A percentile compares a stretch with the other conserved stretches of the same genome.
Evolutionary conservation across 1,284 basidiomycete species (phyloP).

Genomic region (Cutaneotrichosporon mucoides): DNA sequence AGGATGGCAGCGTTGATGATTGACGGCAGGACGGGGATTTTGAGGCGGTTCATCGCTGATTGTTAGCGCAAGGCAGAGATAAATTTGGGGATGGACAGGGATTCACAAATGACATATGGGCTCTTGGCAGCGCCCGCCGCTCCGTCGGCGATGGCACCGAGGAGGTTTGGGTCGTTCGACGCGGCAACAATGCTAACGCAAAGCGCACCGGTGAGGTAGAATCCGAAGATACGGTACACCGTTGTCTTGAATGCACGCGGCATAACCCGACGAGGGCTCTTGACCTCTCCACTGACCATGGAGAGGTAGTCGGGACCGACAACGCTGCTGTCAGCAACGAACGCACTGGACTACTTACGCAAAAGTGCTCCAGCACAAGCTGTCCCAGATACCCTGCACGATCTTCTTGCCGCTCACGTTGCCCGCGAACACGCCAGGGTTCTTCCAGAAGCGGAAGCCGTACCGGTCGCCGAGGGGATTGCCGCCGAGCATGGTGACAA

Average conservation of each 20-base stretch:
- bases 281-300: constrained; percentile 25
- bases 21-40: constrained; percentile 39
- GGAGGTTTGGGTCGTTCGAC: constrained; percentile 17
- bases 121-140: constrained; percentile 20
- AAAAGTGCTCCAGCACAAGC: constrained; percentile 33
- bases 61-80: background rate
- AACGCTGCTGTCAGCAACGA: constrained; percentile 6
- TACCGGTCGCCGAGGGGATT: constrained; percentile 14
- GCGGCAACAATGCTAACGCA: constrained; percentile 29
- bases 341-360: constrained; percentile 19
- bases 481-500: constrained; percentile 39
- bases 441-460: constrained; percentile 36
- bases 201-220: constrained; percentile 35
- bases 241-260: constrained; percentile 37
- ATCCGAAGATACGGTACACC: constrained; percentile 33
- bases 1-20: constrained; percentile 44
- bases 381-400: constrained; percentile 32
- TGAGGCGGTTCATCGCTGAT: constrained; percentile 18
- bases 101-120: constrained; percentile 31
- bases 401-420: constrained; percentile 22
- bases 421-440: constrained; percentile 32
- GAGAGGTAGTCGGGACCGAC: constrained; percentile 32
- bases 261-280: constrained; percentile 29
- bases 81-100: no score
- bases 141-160: constrained; percentile 19